phyloP scores from a whole-genome alignment of 768 basidiomycete species.

The Boletus subcaerulescens region DNA sequence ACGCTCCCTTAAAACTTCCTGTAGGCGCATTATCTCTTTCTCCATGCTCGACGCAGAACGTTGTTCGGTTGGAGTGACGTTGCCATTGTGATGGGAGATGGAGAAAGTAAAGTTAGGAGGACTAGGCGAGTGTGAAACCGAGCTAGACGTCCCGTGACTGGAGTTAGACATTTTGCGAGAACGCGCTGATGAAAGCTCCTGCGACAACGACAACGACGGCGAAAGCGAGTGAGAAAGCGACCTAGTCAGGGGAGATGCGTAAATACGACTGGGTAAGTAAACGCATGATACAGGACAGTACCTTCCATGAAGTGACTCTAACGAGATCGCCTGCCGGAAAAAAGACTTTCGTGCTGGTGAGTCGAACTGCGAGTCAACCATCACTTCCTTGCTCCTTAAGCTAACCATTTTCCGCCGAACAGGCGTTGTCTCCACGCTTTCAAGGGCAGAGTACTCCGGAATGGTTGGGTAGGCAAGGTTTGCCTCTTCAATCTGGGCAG shows the following conservation, averaged over 20 bases:
- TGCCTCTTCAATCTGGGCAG: conserved; percentile 85
- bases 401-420: conserved; percentile 53
- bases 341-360: conserved; percentile 65
- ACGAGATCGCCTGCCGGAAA: conserved; percentile 85
- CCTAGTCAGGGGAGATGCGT: conserved; percentile 39
- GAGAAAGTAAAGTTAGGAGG: conserved; percentile 61
- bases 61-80: conserved; percentile 41
- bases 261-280: conserved; percentile 1
- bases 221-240: conserved; percentile 92
- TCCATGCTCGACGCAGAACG: conserved; percentile 84
- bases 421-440: conserved; percentile 44
- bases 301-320: conserved; percentile 88
- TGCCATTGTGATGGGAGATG: conserved; percentile 38
- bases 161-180: conserved; percentile 82
- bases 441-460: conserved; percentile 39
- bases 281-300: conserved; percentile 29
- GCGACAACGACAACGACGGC: conserved; percentile 94
- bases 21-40: conserved; percentile 93
- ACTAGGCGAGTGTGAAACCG: conserved; percentile 58
- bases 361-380: conserved; percentile 46
- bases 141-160: conserved; percentile 68
- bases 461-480: conserved; percentile 57
- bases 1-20: conserved; percentile 86
- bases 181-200: conserved; percentile 89
- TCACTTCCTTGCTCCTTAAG: conserved; percentile 46